Evolutionary conservation across 1,284 basidiomycete genomes (phyloP).

Genomic region (Clitocybe nebularis): DNA sequence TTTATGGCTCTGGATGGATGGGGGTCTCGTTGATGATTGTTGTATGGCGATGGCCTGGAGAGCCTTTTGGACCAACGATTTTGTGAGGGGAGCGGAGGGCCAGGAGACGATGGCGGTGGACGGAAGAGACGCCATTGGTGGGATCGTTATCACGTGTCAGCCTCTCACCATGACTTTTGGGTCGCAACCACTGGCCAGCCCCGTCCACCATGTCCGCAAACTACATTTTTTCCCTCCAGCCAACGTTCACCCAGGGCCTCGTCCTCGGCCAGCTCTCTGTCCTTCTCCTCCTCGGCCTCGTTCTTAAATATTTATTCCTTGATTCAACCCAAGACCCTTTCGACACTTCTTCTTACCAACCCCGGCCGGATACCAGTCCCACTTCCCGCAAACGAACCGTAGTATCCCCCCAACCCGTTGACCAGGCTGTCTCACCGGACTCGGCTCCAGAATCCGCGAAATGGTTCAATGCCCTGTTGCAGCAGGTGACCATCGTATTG

Average conservation of each 20-base stretch:
- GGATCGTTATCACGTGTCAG: slow-evolving; percentile 13
- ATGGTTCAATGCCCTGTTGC: slow-evolving; percentile 72
- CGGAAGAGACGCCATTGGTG: neutral
- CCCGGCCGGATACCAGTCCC: slow-evolving; percentile 43
- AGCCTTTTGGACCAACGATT: slow-evolving; percentile 64
- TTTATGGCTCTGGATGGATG: slow-evolving; percentile 20
- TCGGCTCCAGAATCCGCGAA: slow-evolving; percentile 55
- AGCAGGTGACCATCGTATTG: slow-evolving; percentile 46
- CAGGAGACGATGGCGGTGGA: slow-evolving; percentile 59
- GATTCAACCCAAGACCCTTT: slow-evolving; percentile 57
- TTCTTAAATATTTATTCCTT: slow-evolving; percentile 81
- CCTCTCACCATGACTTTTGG: neutral
- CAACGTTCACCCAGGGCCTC: slow-evolving; percentile 82
- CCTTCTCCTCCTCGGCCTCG: slow-evolving; percentile 59
- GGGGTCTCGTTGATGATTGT: slow-evolving; percentile 15
- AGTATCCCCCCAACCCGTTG: too few species aligned
- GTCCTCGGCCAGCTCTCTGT: slow-evolving; percentile 78
- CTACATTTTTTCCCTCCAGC: slow-evolving; percentile 69
- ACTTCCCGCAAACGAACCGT: too few species aligned
- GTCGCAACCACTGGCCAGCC: neutral
- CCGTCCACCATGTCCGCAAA: slow-evolving; percentile 46
- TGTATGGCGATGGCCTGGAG: slow-evolving; percentile 36
- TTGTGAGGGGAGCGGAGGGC: slow-evolving; percentile 76
- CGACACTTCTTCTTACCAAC: slow-evolving; percentile 54
- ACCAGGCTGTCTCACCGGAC: slow-evolving; percentile 18